phyloP scores from a whole-genome alignment of 2,329 filamentous ascomycete species.

The Trichoderma koningiopsis region DNA sequence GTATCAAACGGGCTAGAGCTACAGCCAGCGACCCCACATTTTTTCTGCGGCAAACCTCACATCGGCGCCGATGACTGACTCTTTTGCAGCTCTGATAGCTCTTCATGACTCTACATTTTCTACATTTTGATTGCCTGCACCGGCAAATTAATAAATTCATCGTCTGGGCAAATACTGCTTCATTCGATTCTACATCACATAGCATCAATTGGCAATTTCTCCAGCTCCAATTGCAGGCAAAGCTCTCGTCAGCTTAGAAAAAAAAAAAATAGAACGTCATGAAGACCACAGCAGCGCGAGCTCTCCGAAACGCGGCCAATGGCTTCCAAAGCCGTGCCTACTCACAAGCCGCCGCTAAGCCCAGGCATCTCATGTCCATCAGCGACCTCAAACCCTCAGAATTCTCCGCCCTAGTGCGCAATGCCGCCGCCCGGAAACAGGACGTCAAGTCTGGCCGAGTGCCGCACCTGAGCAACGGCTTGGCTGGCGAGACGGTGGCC shows the following conservation, averaged over 20 bases:
- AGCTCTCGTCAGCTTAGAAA: background rate
- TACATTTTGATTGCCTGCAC: background rate
- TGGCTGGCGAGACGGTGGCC: constrained; percentile 80
- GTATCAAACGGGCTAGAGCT: background rate
- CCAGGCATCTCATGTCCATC: constrained; percentile 90
- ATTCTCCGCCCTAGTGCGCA: constrained; percentile 78
- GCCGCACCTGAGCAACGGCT: constrained; percentile 59
- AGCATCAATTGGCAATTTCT: constrained; percentile 6
- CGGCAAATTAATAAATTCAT: background rate
- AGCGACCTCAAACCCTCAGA: constrained; percentile 80
- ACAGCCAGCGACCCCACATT: background rate
- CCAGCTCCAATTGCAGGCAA: background rate
- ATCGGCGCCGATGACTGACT: constrained; percentile 13
- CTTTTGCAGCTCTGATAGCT: background rate
- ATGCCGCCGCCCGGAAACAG: constrained; percentile 76
- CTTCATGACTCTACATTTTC: constrained; percentile 7
- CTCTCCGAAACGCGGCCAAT: constrained; percentile 39
- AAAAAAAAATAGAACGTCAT: constrained; percentile 30
- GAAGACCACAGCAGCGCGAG: constrained; percentile 40
- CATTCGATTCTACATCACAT: background rate
- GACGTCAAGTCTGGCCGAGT: constrained; percentile 67
- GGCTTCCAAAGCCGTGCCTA: constrained; percentile 48
- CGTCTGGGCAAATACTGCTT: too few relatives aligned
- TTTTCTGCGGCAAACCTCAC: background rate
- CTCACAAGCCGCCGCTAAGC: constrained; percentile 44